Evolutionary conservation across 1,284 basidiomycete genomes (phyloP).

Genomic region (Tilletiopsis washingtonensis): DNA sequence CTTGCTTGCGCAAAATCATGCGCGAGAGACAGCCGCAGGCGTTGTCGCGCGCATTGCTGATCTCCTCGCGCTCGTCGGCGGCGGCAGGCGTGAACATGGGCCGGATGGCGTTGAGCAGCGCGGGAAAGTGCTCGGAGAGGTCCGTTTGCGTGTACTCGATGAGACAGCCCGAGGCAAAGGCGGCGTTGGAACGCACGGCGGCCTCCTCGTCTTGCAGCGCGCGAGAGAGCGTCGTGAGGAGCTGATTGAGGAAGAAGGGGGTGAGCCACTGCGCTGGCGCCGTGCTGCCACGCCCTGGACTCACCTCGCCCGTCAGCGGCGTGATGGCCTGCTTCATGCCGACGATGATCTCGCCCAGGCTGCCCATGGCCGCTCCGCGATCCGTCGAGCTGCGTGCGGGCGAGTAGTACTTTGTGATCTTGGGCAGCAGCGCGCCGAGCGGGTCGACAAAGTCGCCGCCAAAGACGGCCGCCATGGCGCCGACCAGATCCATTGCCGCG

Average conservation of each 20-base stretch:
- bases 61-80: conserved; percentile 58
- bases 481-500: conserved; percentile 87
- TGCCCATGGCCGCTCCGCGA: conserved; percentile 85
- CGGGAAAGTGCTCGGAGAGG: conserved; percentile 72
- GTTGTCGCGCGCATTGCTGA: conserved; percentile 85
- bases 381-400: conserved; percentile 80
- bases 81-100: conserved; percentile 65
- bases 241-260: too few species aligned
- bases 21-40: conserved; percentile 86
- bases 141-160: conserved; percentile 80
- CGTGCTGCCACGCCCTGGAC: too few species aligned
- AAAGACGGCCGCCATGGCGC: conserved; percentile 76
- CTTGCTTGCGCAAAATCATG: conserved; percentile 73
- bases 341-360: conserved; percentile 87
- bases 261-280: too few species aligned
- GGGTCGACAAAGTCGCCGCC: conserved; percentile 77
- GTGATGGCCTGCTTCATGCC: conserved; percentile 84
- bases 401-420: conserved; percentile 83
- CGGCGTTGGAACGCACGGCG: conserved; percentile 92
- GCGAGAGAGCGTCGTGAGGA: conserved; percentile 41
- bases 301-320: conserved; percentile 64
- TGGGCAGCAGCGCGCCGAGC: conserved; percentile 77
- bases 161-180: conserved; percentile 85
- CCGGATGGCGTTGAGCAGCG: conserved; percentile 69
- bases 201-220: conserved; percentile 77